Percentiles rank a stretch among this genome's conserved stretches.
phyloP scores from a whole-genome alignment of 2,329 filamentous ascomycete genomes.

The Sphaerulina musiva region DNA sequence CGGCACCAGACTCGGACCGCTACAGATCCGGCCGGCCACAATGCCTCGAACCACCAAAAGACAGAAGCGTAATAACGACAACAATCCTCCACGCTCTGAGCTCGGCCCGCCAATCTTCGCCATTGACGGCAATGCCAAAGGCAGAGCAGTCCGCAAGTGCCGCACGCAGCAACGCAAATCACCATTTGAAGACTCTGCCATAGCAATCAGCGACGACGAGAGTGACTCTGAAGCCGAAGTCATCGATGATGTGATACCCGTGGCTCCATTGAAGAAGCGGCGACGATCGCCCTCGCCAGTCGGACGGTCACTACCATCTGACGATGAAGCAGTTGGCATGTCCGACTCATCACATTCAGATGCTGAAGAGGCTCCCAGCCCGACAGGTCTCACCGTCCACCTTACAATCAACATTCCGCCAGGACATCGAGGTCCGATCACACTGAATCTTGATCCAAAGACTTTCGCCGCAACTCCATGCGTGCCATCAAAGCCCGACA shows the following conservation, averaged over 20 bases:
- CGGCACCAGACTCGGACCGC: not conserved
- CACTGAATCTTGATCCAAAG: conserved; percentile 37
- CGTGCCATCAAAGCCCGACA: conserved; percentile 11
- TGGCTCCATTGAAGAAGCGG: conserved; percentile 25
- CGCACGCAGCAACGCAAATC: conserved; percentile 33
- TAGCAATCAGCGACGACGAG: conserved; percentile 34
- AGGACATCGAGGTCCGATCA: conserved; percentile 42
- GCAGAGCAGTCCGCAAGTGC: conserved; percentile 38
- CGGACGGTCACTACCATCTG: conserved; percentile 15
- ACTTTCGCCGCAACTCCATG: conserved; percentile 8
- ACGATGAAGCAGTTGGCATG: conserved; percentile 14
- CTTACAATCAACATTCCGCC: conserved; percentile 44
- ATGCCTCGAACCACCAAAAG: conserved; percentile 20
- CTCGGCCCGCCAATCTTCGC: conserved; percentile 25
- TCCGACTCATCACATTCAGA: conserved; percentile 18
- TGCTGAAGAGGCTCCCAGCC: not conserved
- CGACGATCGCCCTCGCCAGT: conserved; percentile 29
- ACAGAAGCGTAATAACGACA: conserved; percentile 12
- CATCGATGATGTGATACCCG: conserved; percentile 28
- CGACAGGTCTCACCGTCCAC: conserved; percentile 27
- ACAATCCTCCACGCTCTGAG: conserved; percentile 19
- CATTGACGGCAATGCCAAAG: conserved; percentile 38
- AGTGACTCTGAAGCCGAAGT: conserved; percentile 32
- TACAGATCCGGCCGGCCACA: not conserved
- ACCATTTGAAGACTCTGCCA: conserved; percentile 38